phyloP scores from a whole-genome alignment of 768 basidiomycete species.

The Podaxis pistillaris region DNA sequence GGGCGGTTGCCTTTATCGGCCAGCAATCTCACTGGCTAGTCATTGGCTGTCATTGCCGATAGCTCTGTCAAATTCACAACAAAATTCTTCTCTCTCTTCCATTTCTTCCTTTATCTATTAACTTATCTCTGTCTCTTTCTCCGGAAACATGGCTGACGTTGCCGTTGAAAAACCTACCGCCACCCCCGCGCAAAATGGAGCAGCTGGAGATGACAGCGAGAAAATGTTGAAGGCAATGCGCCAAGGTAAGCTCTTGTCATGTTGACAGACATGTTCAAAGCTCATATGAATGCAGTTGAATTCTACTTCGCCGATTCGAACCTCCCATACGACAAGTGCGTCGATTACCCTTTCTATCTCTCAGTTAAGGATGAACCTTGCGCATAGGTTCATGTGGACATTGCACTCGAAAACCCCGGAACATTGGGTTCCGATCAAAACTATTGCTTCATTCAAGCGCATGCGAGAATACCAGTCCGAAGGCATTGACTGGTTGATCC shows the following conservation, averaged over 20 bases:
- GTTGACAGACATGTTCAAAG: neutral
- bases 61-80: neutral
- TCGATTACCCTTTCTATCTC: neutral
- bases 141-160: constrained; percentile 27
- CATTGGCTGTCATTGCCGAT: constrained; percentile 5
- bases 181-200: constrained; percentile 14
- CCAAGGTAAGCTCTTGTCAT: constrained; percentile 44
- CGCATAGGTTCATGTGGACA: constrained; percentile 88
- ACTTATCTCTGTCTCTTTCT: constrained; percentile 22
- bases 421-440: constrained; percentile 89
- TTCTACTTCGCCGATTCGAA: constrained; percentile 98
- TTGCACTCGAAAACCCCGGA: constrained; percentile 76
- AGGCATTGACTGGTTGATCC: constrained; percentile 68
- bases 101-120: constrained; percentile 12
- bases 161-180: constrained; percentile 22
- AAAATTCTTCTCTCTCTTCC: neutral
- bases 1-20: constrained; percentile 1
- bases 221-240: constrained; percentile 48
- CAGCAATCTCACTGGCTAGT: constrained; percentile 1
- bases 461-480: constrained; percentile 71
- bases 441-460: constrained; percentile 91
- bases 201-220: constrained; percentile 25
- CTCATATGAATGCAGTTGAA: constrained; percentile 56
- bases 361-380: neutral
- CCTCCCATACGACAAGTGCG: constrained; percentile 84